Evolutionary conservation across 2,329 filamentous ascomycete genomes (phyloP), one percentile per base, ranked within the genome.

Genomic region (Scedosporium boydii): DNA sequence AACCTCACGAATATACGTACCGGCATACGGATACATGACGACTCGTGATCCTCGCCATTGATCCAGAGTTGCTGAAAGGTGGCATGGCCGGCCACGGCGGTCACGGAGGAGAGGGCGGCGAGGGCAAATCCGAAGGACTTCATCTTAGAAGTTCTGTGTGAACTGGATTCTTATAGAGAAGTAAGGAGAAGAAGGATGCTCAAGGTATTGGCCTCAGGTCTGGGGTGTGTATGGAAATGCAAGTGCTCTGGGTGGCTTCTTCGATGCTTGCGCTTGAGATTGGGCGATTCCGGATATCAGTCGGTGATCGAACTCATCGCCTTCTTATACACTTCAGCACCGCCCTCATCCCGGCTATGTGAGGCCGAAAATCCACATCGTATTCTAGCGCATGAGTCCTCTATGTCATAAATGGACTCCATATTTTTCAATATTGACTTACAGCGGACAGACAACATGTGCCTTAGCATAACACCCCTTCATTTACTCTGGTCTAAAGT

Each of bases 11-110:
- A n/a, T 62, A 74, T 68, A 58, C 60, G 16, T 51, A 62, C 60
- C 6, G 60, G 60, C 21, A 55, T 42, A 26, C 60, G 60, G n/a
- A 51, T 42, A 16, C 60, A 62, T 26, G 53, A 44, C 12, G 53
- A 41, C 6, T 16, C 60, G 70, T 72, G 73, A 65, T 74, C 78
- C 10, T 71, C 66, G 46, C 73, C 76, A 63, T 75, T 72, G 53
- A 79, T 74, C 77, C 76, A 80, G 59, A 80, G 70, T 26, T 79
- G 70, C 67, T 83, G 80, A 72, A 81, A 82, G 34, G 75, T 79
- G 46, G 81, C 77, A 65, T 83, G 81, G 60, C 74, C 75, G 58
- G 74, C 68, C 14, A 74, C 78, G 23, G 74, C 66, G 38, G 69
- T 48, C n/a, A 18, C 58, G 10, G 60, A 34, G 14, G 60, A 62